Evolutionary conservation across 2,329 filamentous ascomycete species (phyloP).

Genomic region (Calonectria hongkongensis): DNA sequence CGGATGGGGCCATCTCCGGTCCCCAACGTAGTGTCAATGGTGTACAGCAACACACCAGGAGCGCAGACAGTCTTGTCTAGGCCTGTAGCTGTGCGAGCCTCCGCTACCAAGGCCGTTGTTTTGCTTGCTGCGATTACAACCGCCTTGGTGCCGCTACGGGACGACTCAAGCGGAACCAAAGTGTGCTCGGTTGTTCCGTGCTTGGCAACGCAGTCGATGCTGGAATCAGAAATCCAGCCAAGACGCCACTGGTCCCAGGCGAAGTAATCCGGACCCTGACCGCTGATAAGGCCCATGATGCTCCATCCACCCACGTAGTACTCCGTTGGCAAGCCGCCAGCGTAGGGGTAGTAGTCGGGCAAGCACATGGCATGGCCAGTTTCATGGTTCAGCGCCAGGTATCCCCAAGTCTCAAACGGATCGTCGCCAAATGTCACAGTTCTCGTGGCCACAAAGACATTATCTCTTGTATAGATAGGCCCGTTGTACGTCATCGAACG

Average conservation of each 20-base stretch:
- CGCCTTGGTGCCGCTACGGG: constrained; percentile 38
- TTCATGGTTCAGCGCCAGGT: constrained; percentile 61
- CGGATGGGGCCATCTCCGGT: constrained; percentile 58
- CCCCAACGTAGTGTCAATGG: constrained; percentile 53
- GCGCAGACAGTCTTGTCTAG: constrained; percentile 56
- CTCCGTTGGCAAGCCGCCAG: constrained; percentile 50
- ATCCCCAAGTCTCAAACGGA: constrained; percentile 56
- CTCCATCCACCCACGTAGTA: constrained; percentile 61
- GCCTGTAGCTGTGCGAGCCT: constrained; percentile 53
- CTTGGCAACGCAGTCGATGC: constrained; percentile 57
- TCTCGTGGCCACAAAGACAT: constrained; percentile 57
- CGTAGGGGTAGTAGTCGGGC: constrained; percentile 60
- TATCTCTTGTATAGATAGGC: constrained; percentile 44
- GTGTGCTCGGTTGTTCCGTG: constrained; percentile 54
- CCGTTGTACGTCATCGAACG: constrained; percentile 33
- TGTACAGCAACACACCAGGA: constrained; percentile 60
- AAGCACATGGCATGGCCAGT: constrained; percentile 62
- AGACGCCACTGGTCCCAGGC: constrained; percentile 64
- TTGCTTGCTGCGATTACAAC: constrained; percentile 40
- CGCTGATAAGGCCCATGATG: constrained; percentile 60
- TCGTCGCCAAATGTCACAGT: constrained; percentile 59
- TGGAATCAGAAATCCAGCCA: constrained; percentile 59
- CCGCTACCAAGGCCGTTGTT: constrained; percentile 56
- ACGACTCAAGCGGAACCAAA: constrained; percentile 38
- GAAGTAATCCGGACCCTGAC: constrained; percentile 60